phyloP scores from a whole-genome alignment of 129 eudicot genomes.

The Solidago caesia region DNA sequence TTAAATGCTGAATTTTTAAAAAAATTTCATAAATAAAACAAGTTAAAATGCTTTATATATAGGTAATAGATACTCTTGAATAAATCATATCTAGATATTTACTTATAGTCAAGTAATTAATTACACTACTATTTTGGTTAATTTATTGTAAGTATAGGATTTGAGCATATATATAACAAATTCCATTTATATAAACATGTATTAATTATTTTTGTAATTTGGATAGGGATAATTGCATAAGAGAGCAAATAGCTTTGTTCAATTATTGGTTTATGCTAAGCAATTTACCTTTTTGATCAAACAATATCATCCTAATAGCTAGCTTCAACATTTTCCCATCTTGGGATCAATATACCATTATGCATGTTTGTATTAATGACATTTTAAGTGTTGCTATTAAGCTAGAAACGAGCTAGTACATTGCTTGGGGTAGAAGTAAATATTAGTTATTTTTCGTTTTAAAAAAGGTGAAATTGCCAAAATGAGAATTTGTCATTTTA shows the following conservation, averaged over 20 bases:
- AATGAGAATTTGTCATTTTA: not conserved
- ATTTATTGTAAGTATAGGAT: not conserved
- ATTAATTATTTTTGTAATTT: not conserved
- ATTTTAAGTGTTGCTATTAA: not conserved
- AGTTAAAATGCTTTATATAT: too few relatives aligned
- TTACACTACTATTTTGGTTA: not conserved
- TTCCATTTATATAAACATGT: not conserved
- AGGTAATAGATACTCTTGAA: not conserved
- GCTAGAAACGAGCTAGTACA: not conserved
- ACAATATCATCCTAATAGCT: not conserved
- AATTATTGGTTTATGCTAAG: not conserved
- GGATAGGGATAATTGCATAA: not conserved
- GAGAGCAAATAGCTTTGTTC: not conserved
- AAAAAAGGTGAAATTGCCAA: not conserved
- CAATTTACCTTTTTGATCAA: not conserved
- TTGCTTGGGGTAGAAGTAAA: not conserved
- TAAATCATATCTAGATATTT: not conserved
- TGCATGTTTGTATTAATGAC: too few relatives aligned
- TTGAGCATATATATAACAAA: not conserved
- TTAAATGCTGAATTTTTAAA: too few relatives aligned
- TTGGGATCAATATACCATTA: too few relatives aligned
- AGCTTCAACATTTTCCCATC: too few relatives aligned
- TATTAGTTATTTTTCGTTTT: not conserved
- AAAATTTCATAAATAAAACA: too few relatives aligned
- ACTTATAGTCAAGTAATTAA: not conserved